Percentiles rank a stretch among this genome's conserved stretches.
Conservation (phyloP, 306 rosid species). For the Acacia confusa region DNA sequence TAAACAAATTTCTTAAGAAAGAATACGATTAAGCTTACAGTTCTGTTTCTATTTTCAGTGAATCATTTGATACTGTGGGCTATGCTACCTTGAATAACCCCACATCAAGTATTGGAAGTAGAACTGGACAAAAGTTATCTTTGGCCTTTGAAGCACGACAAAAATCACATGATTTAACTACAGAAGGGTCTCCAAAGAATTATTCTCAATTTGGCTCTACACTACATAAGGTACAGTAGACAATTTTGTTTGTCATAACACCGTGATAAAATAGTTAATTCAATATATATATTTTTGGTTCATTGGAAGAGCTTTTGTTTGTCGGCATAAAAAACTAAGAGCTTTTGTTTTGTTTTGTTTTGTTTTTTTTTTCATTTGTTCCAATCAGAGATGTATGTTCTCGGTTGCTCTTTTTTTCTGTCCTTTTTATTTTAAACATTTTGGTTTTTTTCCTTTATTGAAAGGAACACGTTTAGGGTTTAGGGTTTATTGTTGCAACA, state of each 20-base stretch:
- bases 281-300: not conserved
- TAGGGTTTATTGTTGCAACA: not conserved
- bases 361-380: not conserved
- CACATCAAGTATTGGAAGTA: constrained; percentile 39
- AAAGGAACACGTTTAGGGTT: no score
- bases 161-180: constrained; percentile 28
- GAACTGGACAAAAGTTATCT: constrained; percentile 35
- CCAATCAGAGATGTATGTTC: not conserved
- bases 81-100: constrained; percentile 35
- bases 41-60: constrained; percentile 38
- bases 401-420: not conserved
- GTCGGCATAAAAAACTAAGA: not conserved
- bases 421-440: not conserved
- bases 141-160: constrained; percentile 36
- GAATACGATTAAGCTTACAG: constrained; percentile 15
- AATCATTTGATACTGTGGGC: constrained; percentile 39
- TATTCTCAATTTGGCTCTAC: constrained; percentile 21
- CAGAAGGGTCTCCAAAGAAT: constrained; percentile 23
- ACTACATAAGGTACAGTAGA: constrained; percentile 38
- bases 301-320: not conserved
- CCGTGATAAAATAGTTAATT: constrained; percentile 5
- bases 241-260: constrained; percentile 10
- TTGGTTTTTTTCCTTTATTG: not conserved
- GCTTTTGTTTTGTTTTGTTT: not conserved
- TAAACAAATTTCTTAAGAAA: constrained; percentile 3